These are phyloP conservation scores for Corylus avellana DNA, from an alignment of 306 rosid species.

Conservation along the genomic window DNA sequence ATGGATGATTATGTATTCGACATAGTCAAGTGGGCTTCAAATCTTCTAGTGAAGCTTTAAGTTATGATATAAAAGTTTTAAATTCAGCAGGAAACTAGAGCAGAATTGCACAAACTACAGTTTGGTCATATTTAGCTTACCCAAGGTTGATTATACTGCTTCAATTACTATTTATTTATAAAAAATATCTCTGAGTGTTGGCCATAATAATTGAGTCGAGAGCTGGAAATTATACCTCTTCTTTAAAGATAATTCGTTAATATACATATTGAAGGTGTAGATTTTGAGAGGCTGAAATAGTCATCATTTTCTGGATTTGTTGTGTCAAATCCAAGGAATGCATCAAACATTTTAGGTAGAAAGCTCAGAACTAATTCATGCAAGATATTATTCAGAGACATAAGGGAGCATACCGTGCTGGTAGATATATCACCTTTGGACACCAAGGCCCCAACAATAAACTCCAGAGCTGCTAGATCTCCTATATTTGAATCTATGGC, in stretches of 20 bases:
- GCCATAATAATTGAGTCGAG: neutral
- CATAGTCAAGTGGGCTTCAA: constrained; percentile 7
- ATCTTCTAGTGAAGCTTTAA: constrained; percentile 4
- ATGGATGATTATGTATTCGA: neutral
- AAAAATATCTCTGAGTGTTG: neutral
- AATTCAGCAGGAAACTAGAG: neutral
- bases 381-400: constrained; percentile 12
- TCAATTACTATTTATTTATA: neutral
- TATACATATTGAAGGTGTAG: neutral
- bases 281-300: constrained; percentile 1
- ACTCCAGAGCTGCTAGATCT: constrained; percentile 93
- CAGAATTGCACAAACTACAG: neutral
- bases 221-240: neutral
- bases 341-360: neutral
- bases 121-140: neutral
- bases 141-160: neutral
- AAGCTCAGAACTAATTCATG: constrained; percentile 16
- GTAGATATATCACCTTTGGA: constrained; percentile 87
- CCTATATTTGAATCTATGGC: constrained; percentile 86
- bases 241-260: neutral
- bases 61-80: neutral
- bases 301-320: constrained; percentile 15
- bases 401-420: constrained; percentile 62
- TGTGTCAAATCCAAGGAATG: constrained; percentile 15
- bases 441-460: constrained; percentile 73